These are phyloP conservation scores for Pleurotus tuber-regium DNA, from an alignment of 768 basidiomycete genomes.

Conservation along the genomic window DNA sequence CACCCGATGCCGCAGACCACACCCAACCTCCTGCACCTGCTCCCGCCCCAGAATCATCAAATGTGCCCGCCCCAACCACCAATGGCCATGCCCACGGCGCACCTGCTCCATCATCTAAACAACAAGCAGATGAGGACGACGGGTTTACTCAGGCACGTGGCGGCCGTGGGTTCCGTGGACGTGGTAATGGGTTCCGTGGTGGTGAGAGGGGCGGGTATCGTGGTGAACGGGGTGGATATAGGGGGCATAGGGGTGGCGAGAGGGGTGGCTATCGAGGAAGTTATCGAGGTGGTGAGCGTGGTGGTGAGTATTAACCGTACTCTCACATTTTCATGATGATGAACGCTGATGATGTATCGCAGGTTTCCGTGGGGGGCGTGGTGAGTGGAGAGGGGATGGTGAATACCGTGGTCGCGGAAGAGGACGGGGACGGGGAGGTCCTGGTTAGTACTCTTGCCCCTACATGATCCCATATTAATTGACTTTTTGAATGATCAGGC, in stretches of 20 bases:
- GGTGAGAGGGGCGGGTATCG: slow-evolving; percentile 30
- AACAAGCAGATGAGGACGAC: slow-evolving; percentile 47
- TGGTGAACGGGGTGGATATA: slow-evolving; percentile 32
- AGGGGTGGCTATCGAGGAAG: slow-evolving; percentile 32
- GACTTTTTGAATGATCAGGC: background rate
- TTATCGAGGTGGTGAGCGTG: slow-evolving; percentile 25
- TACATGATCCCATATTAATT: background rate
- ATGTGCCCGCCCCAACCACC: slow-evolving; percentile 22
- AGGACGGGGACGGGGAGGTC: slow-evolving; percentile 43
- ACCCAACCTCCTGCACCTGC: slow-evolving; percentile 27
- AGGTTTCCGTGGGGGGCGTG: slow-evolving; percentile 35
- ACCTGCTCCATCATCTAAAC: slow-evolving; percentile 18
- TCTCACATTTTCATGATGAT: slow-evolving; percentile 1
- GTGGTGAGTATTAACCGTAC: slow-evolving; percentile 15
- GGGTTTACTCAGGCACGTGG: slow-evolving; percentile 56
- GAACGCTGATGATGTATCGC: background rate
- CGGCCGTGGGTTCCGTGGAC: slow-evolving; percentile 42
- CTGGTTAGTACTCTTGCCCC: slow-evolving; percentile 19
- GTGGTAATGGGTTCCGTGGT: slow-evolving; percentile 24
- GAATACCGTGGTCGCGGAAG: slow-evolving; percentile 37
- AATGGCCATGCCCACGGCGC: slow-evolving; percentile 27
- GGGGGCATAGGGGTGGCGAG: slow-evolving; percentile 40
- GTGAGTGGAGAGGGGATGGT: slow-evolving; percentile 50
- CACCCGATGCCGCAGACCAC: slow-evolving; percentile 43
- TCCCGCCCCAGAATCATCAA: slow-evolving; percentile 19